These are phyloP conservation scores for Lanmaoa pseudosensibilis DNA, from an alignment of 768 basidiomycete species.

Conservation along the genomic window DNA sequence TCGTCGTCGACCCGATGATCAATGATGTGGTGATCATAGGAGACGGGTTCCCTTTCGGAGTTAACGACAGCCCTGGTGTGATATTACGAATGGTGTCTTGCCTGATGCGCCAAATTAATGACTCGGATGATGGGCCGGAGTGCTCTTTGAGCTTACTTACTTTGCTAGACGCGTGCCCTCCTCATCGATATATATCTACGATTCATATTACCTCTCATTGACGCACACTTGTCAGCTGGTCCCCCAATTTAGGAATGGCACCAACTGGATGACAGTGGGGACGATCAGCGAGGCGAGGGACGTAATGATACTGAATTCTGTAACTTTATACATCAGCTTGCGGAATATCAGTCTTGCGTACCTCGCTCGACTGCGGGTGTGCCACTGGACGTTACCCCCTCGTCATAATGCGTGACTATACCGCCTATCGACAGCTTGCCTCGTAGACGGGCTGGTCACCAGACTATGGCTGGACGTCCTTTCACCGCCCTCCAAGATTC, in stretches of 20 bases:
- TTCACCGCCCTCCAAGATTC: background rate
- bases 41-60: background rate
- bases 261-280: background rate
- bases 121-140: background rate
- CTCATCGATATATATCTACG: background rate
- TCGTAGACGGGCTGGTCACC: too few species aligned
- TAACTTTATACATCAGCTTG: background rate
- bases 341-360: background rate
- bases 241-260: background rate
- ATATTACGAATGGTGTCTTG: background rate
- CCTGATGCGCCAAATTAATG: background rate
- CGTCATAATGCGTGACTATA: background rate
- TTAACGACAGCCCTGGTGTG: background rate
- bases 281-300: background rate
- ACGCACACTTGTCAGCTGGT: background rate
- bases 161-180: background rate
- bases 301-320: background rate
- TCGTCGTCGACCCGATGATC: background rate
- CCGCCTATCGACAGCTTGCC: too few species aligned
- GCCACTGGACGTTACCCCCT: background rate
- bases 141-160: background rate
- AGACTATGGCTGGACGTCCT: background rate
- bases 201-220: background rate
- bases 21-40: background rate
- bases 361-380: background rate